These are phyloP conservation scores for Phytophthora kernoviae DNA, from an alignment of 352 stramenopile genomes.

Conservation along the genomic window DNA sequence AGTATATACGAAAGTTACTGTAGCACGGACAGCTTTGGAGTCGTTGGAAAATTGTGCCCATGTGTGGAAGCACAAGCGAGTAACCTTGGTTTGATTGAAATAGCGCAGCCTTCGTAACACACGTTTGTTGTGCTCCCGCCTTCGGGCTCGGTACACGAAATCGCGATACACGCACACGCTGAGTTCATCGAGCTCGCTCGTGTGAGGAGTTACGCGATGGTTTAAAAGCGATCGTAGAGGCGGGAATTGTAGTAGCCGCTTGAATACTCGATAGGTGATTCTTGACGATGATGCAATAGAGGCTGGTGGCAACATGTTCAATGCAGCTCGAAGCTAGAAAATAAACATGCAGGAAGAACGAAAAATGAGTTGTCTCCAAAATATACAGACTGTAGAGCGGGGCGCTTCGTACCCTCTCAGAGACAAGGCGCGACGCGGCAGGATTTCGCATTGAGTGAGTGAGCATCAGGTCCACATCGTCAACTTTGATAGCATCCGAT, in stretches of 20 bases:
- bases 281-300: slow-evolving; percentile 36
- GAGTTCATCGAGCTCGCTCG: slow-evolving; percentile 61
- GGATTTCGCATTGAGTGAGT: slow-evolving; percentile 61
- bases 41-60: slow-evolving; percentile 44
- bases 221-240: slow-evolving; percentile 53
- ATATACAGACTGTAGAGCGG: background rate
- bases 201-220: slow-evolving; percentile 41
- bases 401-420: slow-evolving; percentile 45
- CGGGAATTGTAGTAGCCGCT: slow-evolving; percentile 43
- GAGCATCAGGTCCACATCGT: slow-evolving; percentile 55
- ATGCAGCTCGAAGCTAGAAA: slow-evolving; percentile 49
- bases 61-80: slow-evolving; percentile 43
- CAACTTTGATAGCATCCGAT: slow-evolving; percentile 31
- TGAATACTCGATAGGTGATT: slow-evolving; percentile 52
- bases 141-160: slow-evolving; percentile 48
- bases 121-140: slow-evolving; percentile 51
- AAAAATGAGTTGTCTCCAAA: background rate
- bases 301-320: slow-evolving; percentile 32
- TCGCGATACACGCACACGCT: slow-evolving; percentile 56
- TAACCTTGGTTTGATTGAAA: slow-evolving; percentile 46
- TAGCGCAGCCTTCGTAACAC: slow-evolving; percentile 59
- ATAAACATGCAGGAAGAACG: background rate
- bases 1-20: slow-evolving; percentile 33
- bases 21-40: slow-evolving; percentile 39
- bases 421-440: slow-evolving; percentile 50